These are phyloP conservation scores for Vitis rupestris DNA, from an alignment of 164 flowering plant genomes.

Conservation along the genomic window DNA sequence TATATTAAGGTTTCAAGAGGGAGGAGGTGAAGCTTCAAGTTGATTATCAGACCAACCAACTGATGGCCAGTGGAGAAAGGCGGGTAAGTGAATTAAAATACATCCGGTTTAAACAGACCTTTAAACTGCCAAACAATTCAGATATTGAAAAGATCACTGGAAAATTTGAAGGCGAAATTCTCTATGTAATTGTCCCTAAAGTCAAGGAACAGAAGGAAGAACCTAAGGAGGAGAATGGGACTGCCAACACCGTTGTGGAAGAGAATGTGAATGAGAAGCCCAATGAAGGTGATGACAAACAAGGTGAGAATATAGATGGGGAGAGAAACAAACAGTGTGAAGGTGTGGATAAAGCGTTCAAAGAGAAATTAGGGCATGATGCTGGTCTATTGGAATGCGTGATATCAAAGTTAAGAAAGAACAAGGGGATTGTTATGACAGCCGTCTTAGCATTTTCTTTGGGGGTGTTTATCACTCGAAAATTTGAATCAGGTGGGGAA, in stretches of 20 bases:
- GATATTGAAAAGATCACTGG: conserved; percentile 31
- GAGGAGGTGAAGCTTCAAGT: conserved; percentile 31
- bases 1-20: conserved; percentile 28
- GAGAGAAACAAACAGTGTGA: not conserved
- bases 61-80: conserved; percentile 36
- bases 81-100: conserved; percentile 9
- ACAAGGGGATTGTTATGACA: conserved; percentile 36
- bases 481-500: conserved; percentile 12
- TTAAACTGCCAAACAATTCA: conserved; percentile 36
- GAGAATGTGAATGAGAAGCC: conserved; percentile 1
- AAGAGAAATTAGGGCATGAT: conserved; percentile 8
- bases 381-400: conserved; percentile 9
- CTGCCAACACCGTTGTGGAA: not conserved
- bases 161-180: conserved; percentile 40
- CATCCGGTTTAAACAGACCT: conserved; percentile 20
- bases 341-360: not conserved
- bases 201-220: conserved; percentile 11
- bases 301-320: not conserved
- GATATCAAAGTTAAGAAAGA: conserved; percentile 19
- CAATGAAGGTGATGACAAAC: not conserved
- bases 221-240: not conserved
- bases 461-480: conserved; percentile 41
- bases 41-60: not conserved
- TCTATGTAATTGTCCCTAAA: conserved; percentile 48
- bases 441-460: conserved; percentile 45